A percentile compares a stretch with the other conserved stretches of the same genome.
phyloP scores from a whole-genome alignment of 2,329 filamentous ascomycete species.

The Talaromyces sp. region DNA sequence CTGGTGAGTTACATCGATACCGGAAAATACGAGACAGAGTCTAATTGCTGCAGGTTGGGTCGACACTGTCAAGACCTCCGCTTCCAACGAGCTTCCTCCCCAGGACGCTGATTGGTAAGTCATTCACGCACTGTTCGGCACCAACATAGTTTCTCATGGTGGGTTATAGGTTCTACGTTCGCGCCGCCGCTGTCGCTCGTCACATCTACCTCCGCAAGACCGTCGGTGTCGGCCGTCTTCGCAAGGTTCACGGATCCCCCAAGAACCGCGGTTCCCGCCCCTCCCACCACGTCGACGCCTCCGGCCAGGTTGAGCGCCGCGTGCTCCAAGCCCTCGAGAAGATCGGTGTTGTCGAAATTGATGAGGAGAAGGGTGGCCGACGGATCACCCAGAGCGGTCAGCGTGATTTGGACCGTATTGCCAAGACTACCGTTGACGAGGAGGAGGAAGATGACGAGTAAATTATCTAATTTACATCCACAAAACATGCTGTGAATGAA shows the following conservation, averaged over 20 bases:
- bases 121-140: background rate
- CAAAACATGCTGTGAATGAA: conserved; percentile 16
- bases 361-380: conserved; percentile 97
- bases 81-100: conserved; percentile 94
- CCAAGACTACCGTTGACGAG: conserved; percentile 63
- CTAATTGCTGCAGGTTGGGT: conserved; percentile 70
- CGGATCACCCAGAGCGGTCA: conserved; percentile 97
- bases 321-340: conserved; percentile 97
- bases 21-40: background rate
- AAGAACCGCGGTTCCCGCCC: conserved; percentile 95
- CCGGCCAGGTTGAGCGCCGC: conserved; percentile 94
- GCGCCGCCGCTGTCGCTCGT: conserved; percentile 90
- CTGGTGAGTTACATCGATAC: conserved; percentile 51
- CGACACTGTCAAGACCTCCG: conserved; percentile 98
- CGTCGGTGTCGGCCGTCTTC: conserved; percentile 94
- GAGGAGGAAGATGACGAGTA: conserved; percentile 43
- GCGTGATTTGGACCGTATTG: conserved; percentile 97
- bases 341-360: conserved; percentile 95
- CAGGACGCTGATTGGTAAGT: conserved; percentile 97
- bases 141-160: background rate
- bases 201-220: conserved; percentile 99
- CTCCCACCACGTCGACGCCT: conserved; percentile 92
- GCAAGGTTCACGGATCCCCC: conserved; percentile 91
- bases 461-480: conserved; percentile 28
- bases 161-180: conserved; percentile 63